These are phyloP conservation scores for Mycena pura DNA, from an alignment of 768 basidiomycete species.

Conservation along the genomic window DNA sequence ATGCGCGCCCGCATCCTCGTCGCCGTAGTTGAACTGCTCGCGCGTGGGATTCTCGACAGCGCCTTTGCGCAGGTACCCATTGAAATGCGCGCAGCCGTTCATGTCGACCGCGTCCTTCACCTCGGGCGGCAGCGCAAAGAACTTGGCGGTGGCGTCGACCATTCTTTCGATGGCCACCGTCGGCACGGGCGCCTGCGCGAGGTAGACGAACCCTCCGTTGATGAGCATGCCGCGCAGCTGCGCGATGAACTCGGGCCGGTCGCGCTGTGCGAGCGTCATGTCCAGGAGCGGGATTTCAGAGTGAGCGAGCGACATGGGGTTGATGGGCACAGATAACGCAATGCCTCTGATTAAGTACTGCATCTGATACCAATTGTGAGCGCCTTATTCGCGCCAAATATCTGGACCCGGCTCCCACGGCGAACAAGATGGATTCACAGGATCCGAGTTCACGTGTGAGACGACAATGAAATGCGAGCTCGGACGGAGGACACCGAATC, in stretches of 20 bases:
- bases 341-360: background rate
- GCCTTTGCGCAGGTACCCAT: constrained; percentile 51
- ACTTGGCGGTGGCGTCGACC: constrained; percentile 49
- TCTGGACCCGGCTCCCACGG: too few species aligned
- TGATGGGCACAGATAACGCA: background rate
- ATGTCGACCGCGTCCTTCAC: constrained; percentile 53
- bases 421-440: too few species aligned
- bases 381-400: constrained; percentile 10
- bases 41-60: constrained; percentile 21
- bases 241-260: constrained; percentile 43
- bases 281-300: constrained; percentile 20
- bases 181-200: constrained; percentile 53
- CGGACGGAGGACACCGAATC: too few species aligned
- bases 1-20: background rate
- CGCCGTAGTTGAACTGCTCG: constrained; percentile 27
- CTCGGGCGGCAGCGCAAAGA: constrained; percentile 56
- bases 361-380: constrained; percentile 11
- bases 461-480: too few species aligned
- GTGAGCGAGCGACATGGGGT: constrained; percentile 11
- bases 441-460: too few species aligned
- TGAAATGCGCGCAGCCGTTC: constrained; percentile 58
- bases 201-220: constrained; percentile 62
- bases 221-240: constrained; percentile 58
- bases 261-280: constrained; percentile 13
- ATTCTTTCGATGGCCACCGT: constrained; percentile 45